Conservation (phyloP, 331 rosid genomes). For the Quercus lobata region DNA sequence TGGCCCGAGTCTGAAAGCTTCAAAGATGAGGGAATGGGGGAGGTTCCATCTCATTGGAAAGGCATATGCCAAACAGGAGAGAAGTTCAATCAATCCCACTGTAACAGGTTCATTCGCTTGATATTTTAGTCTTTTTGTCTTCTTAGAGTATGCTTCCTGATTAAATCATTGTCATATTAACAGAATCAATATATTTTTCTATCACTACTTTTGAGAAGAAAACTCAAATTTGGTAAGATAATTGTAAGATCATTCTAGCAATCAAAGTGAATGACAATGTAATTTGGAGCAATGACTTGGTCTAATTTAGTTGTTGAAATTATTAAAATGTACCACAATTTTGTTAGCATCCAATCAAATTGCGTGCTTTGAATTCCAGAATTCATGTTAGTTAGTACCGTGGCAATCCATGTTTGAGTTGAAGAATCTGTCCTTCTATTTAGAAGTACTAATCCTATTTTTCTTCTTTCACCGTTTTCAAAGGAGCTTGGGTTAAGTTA, state of each 20-base stretch:
- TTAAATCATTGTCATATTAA: neutral
- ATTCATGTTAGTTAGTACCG: neutral
- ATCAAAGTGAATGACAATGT: neutral
- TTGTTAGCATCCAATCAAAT: neutral
- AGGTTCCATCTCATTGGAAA: slow-evolving; percentile 46
- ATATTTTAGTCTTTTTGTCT: neutral
- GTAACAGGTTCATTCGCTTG: slow-evolving; percentile 38
- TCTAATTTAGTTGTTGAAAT: neutral
- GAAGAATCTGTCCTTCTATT: neutral
- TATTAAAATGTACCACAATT: neutral
- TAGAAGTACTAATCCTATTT: neutral
- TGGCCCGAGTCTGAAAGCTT: slow-evolving; percentile 70
- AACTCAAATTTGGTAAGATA: neutral
- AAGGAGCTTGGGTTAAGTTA: neutral
- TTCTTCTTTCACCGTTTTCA: neutral
- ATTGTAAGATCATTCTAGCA: neutral
- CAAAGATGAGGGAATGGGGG: slow-evolving; percentile 44
- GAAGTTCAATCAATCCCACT: slow-evolving; percentile 35
- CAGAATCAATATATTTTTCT: neutral
- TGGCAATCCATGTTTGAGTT: neutral
- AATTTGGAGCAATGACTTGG: neutral
- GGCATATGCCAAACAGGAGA: slow-evolving; percentile 60
- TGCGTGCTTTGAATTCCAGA: neutral
- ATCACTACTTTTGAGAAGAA: neutral
- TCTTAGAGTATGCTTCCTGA: neutral